These are phyloP conservation scores for Suillus subluteus DNA, from an alignment of 768 basidiomycete genomes.

Conservation along the genomic window DNA sequence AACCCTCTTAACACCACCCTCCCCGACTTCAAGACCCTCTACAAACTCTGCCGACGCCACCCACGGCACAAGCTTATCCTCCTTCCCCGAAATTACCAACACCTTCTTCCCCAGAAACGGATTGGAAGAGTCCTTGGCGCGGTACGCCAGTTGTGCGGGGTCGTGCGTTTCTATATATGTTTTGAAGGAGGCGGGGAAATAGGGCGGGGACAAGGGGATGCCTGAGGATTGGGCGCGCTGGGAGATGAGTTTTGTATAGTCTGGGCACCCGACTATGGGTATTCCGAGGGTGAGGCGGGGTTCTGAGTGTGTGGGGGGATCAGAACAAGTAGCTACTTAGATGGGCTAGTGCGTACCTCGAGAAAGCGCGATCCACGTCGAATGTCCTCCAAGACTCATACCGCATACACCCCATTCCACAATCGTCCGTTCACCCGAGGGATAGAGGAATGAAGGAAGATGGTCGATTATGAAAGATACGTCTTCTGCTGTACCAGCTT, in stretches of 20 bases:
- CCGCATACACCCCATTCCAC: slow-evolving; percentile 75
- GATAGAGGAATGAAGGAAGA: slow-evolving; percentile 74
- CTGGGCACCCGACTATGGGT: slow-evolving; percentile 72
- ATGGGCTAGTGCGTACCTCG: slow-evolving; percentile 35
- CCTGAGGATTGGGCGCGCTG: slow-evolving; percentile 53
- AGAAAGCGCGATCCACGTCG: slow-evolving; percentile 72
- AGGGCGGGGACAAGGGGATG: slow-evolving; percentile 50
- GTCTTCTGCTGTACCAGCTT: slow-evolving; percentile 70
- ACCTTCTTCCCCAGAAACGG: slow-evolving; percentile 76
- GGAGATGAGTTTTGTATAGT: slow-evolving; percentile 60
- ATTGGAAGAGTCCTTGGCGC: slow-evolving; percentile 43
- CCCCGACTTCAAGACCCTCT: slow-evolving; percentile 54
- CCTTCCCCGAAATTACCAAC: slow-evolving; percentile 68
- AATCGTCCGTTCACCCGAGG: slow-evolving; percentile 60
- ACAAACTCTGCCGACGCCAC: slow-evolving; percentile 59
- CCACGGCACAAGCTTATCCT: slow-evolving; percentile 72
- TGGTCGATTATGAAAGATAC: slow-evolving; percentile 83
- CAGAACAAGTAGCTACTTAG: too few species aligned
- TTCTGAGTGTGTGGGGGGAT: slow-evolving; percentile 35
- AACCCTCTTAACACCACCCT: slow-evolving; percentile 56
- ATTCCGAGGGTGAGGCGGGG: slow-evolving; percentile 48
- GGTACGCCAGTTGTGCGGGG: slow-evolving; percentile 48
- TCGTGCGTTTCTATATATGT: slow-evolving; percentile 50
- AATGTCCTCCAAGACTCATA: slow-evolving; percentile 83
- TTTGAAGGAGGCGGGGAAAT: slow-evolving; percentile 59